These are phyloP conservation scores for Arthroderma sp. DNA, from an alignment of 2,329 filamentous ascomycete species.

Conservation along the genomic window DNA sequence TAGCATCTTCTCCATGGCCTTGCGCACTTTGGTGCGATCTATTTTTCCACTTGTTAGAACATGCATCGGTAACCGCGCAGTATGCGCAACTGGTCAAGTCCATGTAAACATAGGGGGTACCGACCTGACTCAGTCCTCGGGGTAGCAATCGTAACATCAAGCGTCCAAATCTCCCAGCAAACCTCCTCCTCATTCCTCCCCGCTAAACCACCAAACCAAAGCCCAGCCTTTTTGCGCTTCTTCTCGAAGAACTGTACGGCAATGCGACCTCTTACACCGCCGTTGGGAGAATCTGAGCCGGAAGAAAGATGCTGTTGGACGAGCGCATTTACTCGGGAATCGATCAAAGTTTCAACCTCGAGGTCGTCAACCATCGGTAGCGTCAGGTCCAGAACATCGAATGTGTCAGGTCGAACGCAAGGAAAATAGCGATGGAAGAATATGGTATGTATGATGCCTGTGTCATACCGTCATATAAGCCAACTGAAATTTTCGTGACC, in stretches of 20 bases:
- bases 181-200: constrained; percentile 70
- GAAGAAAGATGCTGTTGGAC: constrained; percentile 59
- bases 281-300: constrained; percentile 39
- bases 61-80: background rate
- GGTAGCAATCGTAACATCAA: constrained; percentile 86
- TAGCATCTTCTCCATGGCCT: constrained; percentile 81
- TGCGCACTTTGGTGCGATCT: constrained; percentile 81
- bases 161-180: constrained; percentile 91
- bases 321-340: constrained; percentile 67
- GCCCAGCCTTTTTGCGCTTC: constrained; percentile 66
- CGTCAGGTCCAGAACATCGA: constrained; percentile 81
- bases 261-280: constrained; percentile 61
- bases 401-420: constrained; percentile 64
- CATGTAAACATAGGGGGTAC: constrained; percentile 17
- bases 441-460: constrained; percentile 87
- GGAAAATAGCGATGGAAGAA: constrained; percentile 99
- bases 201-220: constrained; percentile 43
- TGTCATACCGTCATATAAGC: background rate
- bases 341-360: constrained; percentile 85
- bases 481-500: background rate
- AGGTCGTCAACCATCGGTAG: constrained; percentile 80
- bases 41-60: constrained; percentile 6
- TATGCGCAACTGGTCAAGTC: background rate
- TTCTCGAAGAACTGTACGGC: constrained; percentile 92
- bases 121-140: constrained; percentile 76